Conservation (phyloP, 306 rosid species). For the Vicia villosa region DNA sequence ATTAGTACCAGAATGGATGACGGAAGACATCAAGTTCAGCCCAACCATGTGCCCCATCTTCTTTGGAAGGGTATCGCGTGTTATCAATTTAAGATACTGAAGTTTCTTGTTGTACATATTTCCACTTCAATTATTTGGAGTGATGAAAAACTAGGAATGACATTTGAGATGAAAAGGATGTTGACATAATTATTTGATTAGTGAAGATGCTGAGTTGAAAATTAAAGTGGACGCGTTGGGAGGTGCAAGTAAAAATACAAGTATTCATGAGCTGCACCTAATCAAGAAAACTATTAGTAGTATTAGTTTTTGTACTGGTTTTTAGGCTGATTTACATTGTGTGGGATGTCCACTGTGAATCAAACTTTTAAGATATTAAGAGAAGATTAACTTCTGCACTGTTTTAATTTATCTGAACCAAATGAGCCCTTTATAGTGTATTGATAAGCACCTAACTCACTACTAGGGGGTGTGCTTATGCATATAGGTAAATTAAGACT, state of each 20-base stretch:
- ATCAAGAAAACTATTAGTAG: background rate
- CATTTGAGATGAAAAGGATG: background rate
- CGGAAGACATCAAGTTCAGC: constrained; percentile 80
- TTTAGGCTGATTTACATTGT: background rate
- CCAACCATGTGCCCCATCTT: constrained; percentile 77
- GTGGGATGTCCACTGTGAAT: too few relatives aligned
- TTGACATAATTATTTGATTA: background rate
- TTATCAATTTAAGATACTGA: constrained; percentile 52
- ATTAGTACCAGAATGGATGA: constrained; percentile 95
- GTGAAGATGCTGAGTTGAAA: background rate
- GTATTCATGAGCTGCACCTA: background rate
- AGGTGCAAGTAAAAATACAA: background rate
- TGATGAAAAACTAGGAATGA: background rate
- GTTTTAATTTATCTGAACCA: too few relatives aligned
- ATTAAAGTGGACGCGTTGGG: background rate
- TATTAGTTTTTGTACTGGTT: background rate
- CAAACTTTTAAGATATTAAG: too few relatives aligned
- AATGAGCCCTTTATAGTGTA: too few relatives aligned
- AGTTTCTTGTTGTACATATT: constrained; percentile 21
- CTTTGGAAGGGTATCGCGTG: constrained; percentile 69
- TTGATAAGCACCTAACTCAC: too few relatives aligned
- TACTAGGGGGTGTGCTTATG: too few relatives aligned
- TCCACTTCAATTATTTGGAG: constrained; percentile 16
- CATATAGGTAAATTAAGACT: too few relatives aligned
- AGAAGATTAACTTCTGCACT: too few relatives aligned